Percentiles rank a stretch among this genome's conserved stretches.
phyloP scores from a whole-genome alignment of 495 filamentous ascomycete genomes.

The Neurospora sp. region DNA sequence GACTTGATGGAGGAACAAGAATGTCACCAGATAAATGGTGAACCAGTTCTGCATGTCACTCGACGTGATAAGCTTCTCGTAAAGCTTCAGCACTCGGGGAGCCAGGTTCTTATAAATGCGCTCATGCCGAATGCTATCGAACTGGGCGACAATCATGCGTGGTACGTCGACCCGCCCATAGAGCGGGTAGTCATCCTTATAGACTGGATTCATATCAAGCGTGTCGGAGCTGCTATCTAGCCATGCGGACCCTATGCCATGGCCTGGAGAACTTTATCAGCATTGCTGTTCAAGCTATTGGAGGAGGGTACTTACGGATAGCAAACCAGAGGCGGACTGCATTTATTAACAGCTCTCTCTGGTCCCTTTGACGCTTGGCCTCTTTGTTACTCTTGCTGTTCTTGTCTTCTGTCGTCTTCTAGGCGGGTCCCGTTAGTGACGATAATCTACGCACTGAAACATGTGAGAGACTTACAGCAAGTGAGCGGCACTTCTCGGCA shows the following conservation, averaged over 20 bases:
- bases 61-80: constrained; percentile 23
- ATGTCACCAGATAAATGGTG: constrained; percentile 30
- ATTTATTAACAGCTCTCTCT: constrained; percentile 19
- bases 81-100: constrained; percentile 18
- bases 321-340: constrained; percentile 33
- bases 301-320: constrained; percentile 22
- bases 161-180: constrained; percentile 22
- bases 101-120: constrained; percentile 13
- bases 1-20: constrained; percentile 23
- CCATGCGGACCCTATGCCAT: constrained; percentile 27
- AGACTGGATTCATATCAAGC: constrained; percentile 21
- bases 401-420: not conserved
- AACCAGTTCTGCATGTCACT: constrained; percentile 26
- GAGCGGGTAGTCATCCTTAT: constrained; percentile 12
- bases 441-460: not conserved
- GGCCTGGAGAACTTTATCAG: constrained; percentile 8
- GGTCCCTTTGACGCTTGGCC: not conserved
- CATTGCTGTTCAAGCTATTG: not conserved
- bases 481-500: constrained; percentile 5
- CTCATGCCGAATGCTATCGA: constrained; percentile 32
- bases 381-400: not conserved
- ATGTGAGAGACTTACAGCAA: constrained; percentile 7
- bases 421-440: not conserved
- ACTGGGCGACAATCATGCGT: constrained; percentile 39
- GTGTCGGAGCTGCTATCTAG: constrained; percentile 21